Conservation (phyloP, 768 basidiomycete species). For the Mycena maculata region DNA sequence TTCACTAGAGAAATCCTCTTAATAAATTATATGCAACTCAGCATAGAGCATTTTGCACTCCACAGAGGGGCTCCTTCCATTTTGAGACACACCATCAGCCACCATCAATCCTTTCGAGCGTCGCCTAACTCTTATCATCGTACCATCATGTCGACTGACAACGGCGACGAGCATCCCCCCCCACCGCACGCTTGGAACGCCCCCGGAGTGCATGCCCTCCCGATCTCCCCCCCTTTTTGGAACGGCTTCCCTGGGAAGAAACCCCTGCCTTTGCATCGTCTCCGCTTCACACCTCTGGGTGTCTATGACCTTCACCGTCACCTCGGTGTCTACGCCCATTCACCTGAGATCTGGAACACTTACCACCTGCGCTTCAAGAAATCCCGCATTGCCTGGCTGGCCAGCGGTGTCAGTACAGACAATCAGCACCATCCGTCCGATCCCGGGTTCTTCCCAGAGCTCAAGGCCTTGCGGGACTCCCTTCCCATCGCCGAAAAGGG, state of each 20-base stretch:
- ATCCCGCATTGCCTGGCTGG: constrained; percentile 16
- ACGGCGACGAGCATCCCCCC: too few species aligned
- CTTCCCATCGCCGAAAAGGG: constrained; percentile 1
- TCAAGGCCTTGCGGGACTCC: neutral
- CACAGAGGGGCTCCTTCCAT: too few species aligned
- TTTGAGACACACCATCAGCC: too few species aligned
- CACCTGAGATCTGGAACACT: neutral
- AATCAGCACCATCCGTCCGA: neutral
- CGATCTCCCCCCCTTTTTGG: neutral
- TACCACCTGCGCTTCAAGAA: neutral
- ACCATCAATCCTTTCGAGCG: too few species aligned
- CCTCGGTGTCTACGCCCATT: neutral
- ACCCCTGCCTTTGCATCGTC: neutral
- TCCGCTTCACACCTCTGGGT: constrained; percentile 10
- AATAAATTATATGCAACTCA: too few species aligned
- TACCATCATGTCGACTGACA: too few species aligned
- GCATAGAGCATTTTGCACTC: too few species aligned
- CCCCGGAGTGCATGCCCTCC: neutral
- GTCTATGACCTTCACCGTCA: constrained; percentile 13
- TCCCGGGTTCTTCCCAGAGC: neutral
- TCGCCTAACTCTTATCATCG: too few species aligned
- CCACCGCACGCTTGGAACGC: constrained; percentile 2
- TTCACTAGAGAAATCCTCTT: too few species aligned
- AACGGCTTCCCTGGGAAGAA: neutral
- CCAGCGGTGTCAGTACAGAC: neutral